These are phyloP conservation scores for Tolypocladium guangdongense DNA, from an alignment of 2,329 filamentous ascomycete genomes.

Conservation along the genomic window DNA sequence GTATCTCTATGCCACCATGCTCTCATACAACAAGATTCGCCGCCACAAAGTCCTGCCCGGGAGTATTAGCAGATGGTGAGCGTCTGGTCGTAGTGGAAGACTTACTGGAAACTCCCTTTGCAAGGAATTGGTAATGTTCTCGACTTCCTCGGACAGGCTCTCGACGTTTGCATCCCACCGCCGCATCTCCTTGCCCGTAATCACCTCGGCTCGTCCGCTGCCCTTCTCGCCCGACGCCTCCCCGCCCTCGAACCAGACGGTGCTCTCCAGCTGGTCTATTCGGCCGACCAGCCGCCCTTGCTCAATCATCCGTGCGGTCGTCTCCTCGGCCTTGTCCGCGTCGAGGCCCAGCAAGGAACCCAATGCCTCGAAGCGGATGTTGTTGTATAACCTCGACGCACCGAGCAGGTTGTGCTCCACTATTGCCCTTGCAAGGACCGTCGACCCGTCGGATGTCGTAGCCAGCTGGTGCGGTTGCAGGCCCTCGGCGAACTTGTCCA, in stretches of 20 bases:
- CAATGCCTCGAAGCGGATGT: constrained; percentile 66
- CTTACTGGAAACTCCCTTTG: constrained; percentile 66
- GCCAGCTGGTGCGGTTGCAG: constrained; percentile 84
- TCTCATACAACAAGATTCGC: constrained; percentile 33
- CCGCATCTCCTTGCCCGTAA: constrained; percentile 60
- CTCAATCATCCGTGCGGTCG: constrained; percentile 91
- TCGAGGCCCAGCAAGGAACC: constrained; percentile 69
- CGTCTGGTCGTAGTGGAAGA: not conserved
- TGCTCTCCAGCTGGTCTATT: constrained; percentile 86
- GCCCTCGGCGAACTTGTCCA: constrained; percentile 71
- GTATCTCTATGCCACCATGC: not conserved
- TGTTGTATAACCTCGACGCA: constrained; percentile 67
- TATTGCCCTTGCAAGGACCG: constrained; percentile 84
- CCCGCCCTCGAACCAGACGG: constrained; percentile 75
- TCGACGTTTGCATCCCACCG: constrained; percentile 87
- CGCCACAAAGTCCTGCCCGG: constrained; percentile 42
- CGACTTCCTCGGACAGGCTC: constrained; percentile 77
- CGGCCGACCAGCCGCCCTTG: constrained; percentile 77
- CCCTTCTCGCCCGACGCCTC: constrained; percentile 60
- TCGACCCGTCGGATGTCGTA: constrained; percentile 79
- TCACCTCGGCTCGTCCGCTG: constrained; percentile 51
- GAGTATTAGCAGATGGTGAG: not conserved
- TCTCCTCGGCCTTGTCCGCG: constrained; percentile 74
- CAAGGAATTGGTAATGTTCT: constrained; percentile 71
- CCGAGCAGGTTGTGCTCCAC: constrained; percentile 93